Conservation (phyloP, 345 rosid species). For the Linum lewisii region DNA sequence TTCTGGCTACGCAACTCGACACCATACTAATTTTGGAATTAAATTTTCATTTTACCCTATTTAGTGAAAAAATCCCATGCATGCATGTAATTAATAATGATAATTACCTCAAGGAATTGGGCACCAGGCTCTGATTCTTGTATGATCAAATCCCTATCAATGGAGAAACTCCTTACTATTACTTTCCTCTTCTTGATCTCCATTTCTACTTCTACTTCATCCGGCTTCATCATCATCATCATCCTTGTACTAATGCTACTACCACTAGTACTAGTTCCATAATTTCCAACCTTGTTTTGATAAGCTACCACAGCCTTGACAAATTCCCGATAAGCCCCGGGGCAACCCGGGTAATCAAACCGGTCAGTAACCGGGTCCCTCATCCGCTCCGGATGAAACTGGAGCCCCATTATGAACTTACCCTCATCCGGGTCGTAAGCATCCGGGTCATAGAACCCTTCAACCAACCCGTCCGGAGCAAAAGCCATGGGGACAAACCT, state of each 20-base stretch:
- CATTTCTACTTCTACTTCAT: slow-evolving; percentile 43
- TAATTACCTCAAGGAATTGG: slow-evolving; percentile 61
- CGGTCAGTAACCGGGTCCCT: slow-evolving; percentile 39
- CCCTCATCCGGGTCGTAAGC: slow-evolving; percentile 66
- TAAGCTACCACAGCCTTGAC: slow-evolving; percentile 77
- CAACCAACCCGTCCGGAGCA: slow-evolving; percentile 74
- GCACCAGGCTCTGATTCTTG: slow-evolving; percentile 57
- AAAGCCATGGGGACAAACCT: slow-evolving; percentile 77
- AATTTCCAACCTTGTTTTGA: slow-evolving; percentile 63
- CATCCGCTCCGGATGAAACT: slow-evolving; percentile 89
- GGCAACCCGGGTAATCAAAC: slow-evolving; percentile 78
- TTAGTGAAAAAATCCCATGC: not conserved
- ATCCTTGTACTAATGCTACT: no score
- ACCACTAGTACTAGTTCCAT: no score
- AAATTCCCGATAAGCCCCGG: slow-evolving; percentile 73
- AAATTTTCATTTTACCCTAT: no score
- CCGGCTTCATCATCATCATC: slow-evolving; percentile 32
- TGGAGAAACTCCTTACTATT: slow-evolving; percentile 57
- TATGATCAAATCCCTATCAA: slow-evolving; percentile 46
- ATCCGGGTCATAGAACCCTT: slow-evolving; percentile 84
- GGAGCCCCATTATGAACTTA: slow-evolving; percentile 75
- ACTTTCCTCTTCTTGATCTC: slow-evolving; percentile 52
- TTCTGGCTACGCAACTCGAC: no score
- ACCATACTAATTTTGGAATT: no score
- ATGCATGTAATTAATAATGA: not conserved